A percentile compares a stretch with the other conserved stretches of the same genome.
phyloP scores from a whole-genome alignment of 2,329 filamentous ascomycete genomes.

The Nemania bipapillata region DNA sequence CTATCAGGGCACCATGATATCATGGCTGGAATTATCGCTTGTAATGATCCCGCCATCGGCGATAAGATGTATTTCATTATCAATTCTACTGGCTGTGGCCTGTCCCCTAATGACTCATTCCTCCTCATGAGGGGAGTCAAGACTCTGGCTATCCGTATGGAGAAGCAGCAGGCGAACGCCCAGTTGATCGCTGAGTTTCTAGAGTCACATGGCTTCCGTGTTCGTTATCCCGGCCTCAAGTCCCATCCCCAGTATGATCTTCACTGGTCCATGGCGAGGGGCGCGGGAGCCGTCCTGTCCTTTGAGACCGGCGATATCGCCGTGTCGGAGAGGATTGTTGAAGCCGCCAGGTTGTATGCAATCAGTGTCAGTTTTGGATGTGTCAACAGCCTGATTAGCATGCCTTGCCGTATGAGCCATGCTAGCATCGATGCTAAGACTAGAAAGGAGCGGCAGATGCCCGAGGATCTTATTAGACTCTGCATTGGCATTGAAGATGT shows the following conservation, averaged over 20 bases:
- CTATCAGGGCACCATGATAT: constrained; percentile 97
- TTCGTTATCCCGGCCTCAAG: constrained; percentile 92
- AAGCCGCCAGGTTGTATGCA: constrained; percentile 88
- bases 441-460: constrained; percentile 86
- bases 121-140: constrained; percentile 95
- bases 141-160: constrained; percentile 96
- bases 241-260: constrained; percentile 96
- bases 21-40: constrained; percentile 96
- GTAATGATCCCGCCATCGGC: constrained; percentile 82
- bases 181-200: constrained; percentile 92
- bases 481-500: constrained; percentile 97
- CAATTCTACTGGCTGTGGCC: constrained; percentile 92
- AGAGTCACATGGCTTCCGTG: constrained; percentile 89
- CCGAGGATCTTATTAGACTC: constrained; percentile 93
- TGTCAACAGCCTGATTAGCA: constrained; percentile 97
- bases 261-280: constrained; percentile 94
- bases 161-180: constrained; percentile 95
- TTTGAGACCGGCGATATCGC: constrained; percentile 92
- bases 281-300: constrained; percentile 90
- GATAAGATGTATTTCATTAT: constrained; percentile 97
- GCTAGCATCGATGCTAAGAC: constrained; percentile 98
- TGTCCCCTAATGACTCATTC: constrained; percentile 96
- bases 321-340: constrained; percentile 91
- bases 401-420: constrained; percentile 99
- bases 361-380: constrained; percentile 98